Percentiles rank a stretch among this genome's conserved stretches.
Conservation (phyloP, 257 asterid genomes). For the Schizonepeta tenuifolia region DNA sequence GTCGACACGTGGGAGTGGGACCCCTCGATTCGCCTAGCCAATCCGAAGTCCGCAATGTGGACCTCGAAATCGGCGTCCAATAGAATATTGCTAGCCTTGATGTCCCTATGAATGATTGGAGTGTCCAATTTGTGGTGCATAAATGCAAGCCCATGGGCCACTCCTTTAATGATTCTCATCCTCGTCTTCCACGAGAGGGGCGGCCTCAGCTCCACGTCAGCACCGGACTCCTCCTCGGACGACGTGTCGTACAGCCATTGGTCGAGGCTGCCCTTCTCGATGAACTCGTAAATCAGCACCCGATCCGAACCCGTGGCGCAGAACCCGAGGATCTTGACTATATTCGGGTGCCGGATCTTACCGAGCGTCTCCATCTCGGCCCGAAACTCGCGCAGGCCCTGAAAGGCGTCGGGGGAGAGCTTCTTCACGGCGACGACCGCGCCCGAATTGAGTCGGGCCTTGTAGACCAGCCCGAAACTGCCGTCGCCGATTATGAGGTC, state of each 20-base stretch:
- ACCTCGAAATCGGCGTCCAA: constrained; percentile 61
- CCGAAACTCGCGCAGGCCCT: constrained; percentile 83
- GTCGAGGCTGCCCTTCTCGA: constrained; percentile 80
- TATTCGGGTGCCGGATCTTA: constrained; percentile 67
- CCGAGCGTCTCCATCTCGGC: constrained; percentile 98
- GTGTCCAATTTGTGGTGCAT: constrained; percentile 72
- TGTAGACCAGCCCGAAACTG: constrained; percentile 85
- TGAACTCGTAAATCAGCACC: constrained; percentile 74
- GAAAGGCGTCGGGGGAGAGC: constrained; percentile 80
- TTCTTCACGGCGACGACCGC: constrained; percentile 68
- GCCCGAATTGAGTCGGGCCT: constrained; percentile 73
- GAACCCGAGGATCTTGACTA: constrained; percentile 73
- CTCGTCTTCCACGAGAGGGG: constrained; percentile 74
- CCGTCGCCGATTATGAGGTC: constrained; percentile 89
- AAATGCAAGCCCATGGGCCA: constrained; percentile 66
- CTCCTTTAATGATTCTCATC: constrained; percentile 56
- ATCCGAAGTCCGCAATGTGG: constrained; percentile 85
- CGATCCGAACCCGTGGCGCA: constrained; percentile 72
- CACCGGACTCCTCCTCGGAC: constrained; percentile 28
- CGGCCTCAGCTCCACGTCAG: constrained; percentile 29
- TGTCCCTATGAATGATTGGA: constrained; percentile 77
- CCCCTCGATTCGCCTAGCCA: constrained; percentile 69
- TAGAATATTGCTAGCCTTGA: constrained; percentile 72
- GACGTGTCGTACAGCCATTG: constrained; percentile 87
- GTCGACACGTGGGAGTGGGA: constrained; percentile 83